Conservation (phyloP, 1,284 basidiomycete species). For the Boletus semigastroideus region DNA sequence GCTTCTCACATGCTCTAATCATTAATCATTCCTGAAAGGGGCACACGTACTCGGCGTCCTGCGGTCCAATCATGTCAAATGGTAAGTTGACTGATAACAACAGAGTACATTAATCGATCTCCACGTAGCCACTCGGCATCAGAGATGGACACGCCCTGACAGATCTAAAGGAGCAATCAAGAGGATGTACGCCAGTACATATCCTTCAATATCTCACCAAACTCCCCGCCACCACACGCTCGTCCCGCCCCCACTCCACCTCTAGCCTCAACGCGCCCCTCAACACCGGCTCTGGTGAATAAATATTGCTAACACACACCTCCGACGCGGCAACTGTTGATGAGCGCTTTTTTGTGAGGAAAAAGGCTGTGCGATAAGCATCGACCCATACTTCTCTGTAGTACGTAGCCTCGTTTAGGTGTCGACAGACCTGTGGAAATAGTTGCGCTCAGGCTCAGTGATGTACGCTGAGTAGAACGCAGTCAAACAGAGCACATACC, state of each 20-base stretch:
- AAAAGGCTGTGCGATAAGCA: no score
- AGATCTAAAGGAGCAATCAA: no score
- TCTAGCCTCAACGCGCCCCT: slow-evolving; percentile 62
- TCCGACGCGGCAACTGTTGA: slow-evolving; percentile 8
- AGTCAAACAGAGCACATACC: slow-evolving; percentile 7
- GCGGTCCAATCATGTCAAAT: slow-evolving; percentile 16
- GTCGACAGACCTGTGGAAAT: slow-evolving; percentile 16
- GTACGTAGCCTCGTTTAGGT: slow-evolving; percentile 3
- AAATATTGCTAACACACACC: no score
- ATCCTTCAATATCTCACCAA: no score
- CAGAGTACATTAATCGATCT: no score
- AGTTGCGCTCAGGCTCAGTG: neutral
- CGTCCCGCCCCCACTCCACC: slow-evolving; percentile 56
- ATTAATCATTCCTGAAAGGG: slow-evolving; percentile 13
- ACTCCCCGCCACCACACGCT: slow-evolving; percentile 22
- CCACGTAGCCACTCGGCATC: no score
- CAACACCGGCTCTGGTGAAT: slow-evolving; percentile 60
- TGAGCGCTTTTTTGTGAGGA: slow-evolving; percentile 7
- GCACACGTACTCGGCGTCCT: slow-evolving; percentile 21
- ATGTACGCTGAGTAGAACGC: no score
- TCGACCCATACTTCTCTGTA: no score
- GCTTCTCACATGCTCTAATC: slow-evolving; percentile 7
- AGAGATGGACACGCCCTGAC: no score
- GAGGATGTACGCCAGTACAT: no score
- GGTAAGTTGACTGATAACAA: neutral